Percentiles rank a stretch among this genome's conserved stretches.
phyloP scores from a whole-genome alignment of 352 stramenopile genomes.

The Phytopythium aichiense region DNA sequence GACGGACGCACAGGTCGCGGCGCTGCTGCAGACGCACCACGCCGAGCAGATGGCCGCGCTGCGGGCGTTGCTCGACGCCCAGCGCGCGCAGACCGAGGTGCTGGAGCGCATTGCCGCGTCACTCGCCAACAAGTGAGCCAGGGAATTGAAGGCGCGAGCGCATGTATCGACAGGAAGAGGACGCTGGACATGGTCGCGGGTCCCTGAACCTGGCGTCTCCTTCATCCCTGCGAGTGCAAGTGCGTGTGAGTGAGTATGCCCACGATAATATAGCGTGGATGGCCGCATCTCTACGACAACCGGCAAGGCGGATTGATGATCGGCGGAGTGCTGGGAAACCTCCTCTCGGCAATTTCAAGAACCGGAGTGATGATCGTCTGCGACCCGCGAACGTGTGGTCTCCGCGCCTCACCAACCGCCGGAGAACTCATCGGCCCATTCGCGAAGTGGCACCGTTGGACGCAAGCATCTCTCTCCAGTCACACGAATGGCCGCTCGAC shows the following conservation, averaged over 20 bases:
- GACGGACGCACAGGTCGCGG: background rate
- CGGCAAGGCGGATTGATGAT: too few species aligned
- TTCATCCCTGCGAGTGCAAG: too few species aligned
- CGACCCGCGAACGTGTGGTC: background rate
- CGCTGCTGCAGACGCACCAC: background rate
- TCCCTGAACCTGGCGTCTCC: background rate
- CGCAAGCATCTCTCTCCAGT: background rate
- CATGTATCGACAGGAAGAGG: background rate
- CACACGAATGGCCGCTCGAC: background rate
- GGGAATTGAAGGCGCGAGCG: too few species aligned
- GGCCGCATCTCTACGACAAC: too few species aligned
- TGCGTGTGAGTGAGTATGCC: too few species aligned
- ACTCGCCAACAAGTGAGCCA: background rate
- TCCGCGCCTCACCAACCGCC: background rate
- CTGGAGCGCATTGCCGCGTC: background rate
- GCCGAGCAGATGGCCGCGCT: background rate
- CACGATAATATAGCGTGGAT: too few species aligned
- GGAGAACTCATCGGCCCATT: background rate
- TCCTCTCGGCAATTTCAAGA: background rate
- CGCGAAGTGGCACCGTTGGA: background rate
- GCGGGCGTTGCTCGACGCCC: background rate
- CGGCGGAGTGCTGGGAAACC: too few species aligned
- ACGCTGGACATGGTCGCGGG: background rate
- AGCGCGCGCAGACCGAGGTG: conserved; percentile 1
- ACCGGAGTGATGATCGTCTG: background rate